A percentile compares a stretch with the other conserved stretches of the same genome.
Conservation (phyloP, 352 stramenopile species). For the Stramenopiles sp. region DNA sequence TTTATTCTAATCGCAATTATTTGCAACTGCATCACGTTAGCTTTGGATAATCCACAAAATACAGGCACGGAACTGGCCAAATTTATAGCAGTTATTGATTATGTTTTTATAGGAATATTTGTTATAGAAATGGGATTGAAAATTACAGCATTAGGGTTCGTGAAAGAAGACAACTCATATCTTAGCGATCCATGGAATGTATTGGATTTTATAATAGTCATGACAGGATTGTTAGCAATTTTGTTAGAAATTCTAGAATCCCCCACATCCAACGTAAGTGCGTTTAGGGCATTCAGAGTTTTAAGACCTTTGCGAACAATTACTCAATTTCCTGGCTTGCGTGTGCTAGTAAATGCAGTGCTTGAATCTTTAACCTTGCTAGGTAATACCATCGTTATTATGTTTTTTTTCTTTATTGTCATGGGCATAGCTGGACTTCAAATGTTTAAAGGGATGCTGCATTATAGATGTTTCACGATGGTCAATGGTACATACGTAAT, state of each 20-base stretch:
- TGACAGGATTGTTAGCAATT: neutral
- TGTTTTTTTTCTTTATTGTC: constrained; percentile 69
- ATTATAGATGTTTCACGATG: constrained; percentile 49
- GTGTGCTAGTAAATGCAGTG: constrained; percentile 42
- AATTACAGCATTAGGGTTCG: constrained; percentile 2
- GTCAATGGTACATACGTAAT: too few relatives aligned
- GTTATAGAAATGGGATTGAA: neutral
- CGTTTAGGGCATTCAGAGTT: neutral
- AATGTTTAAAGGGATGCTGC: constrained; percentile 53
- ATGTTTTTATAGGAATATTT: constrained; percentile 3
- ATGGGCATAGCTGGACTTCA: constrained; percentile 69
- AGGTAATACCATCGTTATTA: constrained; percentile 57
- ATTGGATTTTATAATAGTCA: constrained; percentile 3
- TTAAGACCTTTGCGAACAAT: neutral
- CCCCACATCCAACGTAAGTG: neutral
- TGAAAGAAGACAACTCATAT: neutral
- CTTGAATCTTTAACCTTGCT: constrained; percentile 56
- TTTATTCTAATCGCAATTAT: too few relatives aligned
- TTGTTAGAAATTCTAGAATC: too few relatives aligned
- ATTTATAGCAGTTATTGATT: too few relatives aligned
- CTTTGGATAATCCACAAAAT: too few relatives aligned
- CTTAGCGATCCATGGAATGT: neutral
- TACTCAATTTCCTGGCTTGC: constrained; percentile 15
- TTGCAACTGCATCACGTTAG: too few relatives aligned
- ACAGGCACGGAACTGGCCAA: too few relatives aligned